These are phyloP conservation scores for Cenchrus fungigraminus DNA, from an alignment of 176 grass and related monocot species.

Conservation along the genomic window DNA sequence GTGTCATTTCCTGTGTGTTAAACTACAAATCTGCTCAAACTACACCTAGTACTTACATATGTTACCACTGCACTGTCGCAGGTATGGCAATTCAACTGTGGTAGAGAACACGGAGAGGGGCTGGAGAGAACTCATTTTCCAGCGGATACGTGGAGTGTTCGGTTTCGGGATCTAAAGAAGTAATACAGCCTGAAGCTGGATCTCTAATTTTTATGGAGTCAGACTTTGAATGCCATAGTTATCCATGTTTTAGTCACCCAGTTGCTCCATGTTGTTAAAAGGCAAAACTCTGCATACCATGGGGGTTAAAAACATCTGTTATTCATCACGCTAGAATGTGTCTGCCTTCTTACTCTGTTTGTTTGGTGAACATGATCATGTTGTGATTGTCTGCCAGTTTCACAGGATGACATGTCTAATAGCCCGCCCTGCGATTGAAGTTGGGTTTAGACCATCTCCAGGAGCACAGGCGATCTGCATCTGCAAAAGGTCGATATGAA, in stretches of 20 bases:
- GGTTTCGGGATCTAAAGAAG: conserved; percentile 83
- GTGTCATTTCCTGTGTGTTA: neutral
- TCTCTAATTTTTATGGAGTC: conserved; percentile 39
- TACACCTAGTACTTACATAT: neutral
- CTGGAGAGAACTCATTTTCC: conserved; percentile 95
- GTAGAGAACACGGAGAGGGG: conserved; percentile 95
- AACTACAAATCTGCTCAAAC: neutral
- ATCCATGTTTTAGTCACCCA: conserved; percentile 21
- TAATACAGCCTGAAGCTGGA: neutral
- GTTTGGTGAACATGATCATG: neutral
- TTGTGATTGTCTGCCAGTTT: neutral
- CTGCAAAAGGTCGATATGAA: no score
- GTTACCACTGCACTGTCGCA: conserved; percentile 11
- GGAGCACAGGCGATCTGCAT: no score
- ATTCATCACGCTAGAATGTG: neutral
- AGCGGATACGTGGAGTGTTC: conserved; percentile 91
- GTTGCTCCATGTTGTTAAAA: conserved; percentile 10
- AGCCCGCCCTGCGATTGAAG: neutral
- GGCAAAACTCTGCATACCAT: conserved; percentile 19
- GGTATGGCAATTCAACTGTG: conserved; percentile 92
- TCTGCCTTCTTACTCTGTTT: neutral
- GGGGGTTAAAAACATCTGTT: conserved; percentile 19
- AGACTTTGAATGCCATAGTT: conserved; percentile 8
- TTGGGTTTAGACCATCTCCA: no score
- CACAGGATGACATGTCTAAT: neutral